Conservation (phyloP, 805 yeast genomes). For the Ogataea populi-albae region DNA sequence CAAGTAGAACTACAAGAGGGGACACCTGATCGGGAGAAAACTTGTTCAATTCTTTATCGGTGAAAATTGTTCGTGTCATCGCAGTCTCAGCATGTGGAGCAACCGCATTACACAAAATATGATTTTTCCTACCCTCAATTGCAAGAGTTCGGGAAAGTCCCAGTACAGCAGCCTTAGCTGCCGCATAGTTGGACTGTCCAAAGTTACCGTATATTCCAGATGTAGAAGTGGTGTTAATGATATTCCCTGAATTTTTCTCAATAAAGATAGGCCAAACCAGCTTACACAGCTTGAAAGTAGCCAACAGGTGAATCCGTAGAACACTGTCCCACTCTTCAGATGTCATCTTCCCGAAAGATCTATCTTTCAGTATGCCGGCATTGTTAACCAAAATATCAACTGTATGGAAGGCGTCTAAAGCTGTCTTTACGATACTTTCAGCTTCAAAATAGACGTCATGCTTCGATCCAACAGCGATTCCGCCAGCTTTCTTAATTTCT, state of each 20-base stretch:
- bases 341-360: conserved; percentile 79
- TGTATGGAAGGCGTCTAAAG: conserved; percentile 71
- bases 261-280: conserved; percentile 90
- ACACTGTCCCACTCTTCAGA: conserved; percentile 82
- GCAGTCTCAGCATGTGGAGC: conserved; percentile 99
- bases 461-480: conserved; percentile 74
- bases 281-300: conserved; percentile 77
- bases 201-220: conserved; percentile 97
- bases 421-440: conserved; percentile 71
- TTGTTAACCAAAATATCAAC: conserved; percentile 86
- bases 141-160: conserved; percentile 87
- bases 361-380: conserved; percentile 93
- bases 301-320: conserved; percentile 74
- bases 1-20: conserved; percentile 76
- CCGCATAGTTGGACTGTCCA: conserved; percentile 94
- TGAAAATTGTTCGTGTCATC: conserved; percentile 88
- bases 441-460: conserved; percentile 81
- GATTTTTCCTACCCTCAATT: conserved; percentile 78
- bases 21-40: conserved; percentile 89
- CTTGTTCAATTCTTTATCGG: conserved; percentile 73
- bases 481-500: conserved; percentile 68
- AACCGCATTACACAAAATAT: conserved; percentile 74
- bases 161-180: conserved; percentile 87
- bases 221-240: conserved; percentile 88
- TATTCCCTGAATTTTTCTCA: conserved; percentile 75